Percentiles rank a stretch among this genome's conserved stretches.
These are phyloP conservation scores for Aquilaria agallochum DNA, from an alignment of 441 rosid genomes.

Conservation along the genomic window DNA sequence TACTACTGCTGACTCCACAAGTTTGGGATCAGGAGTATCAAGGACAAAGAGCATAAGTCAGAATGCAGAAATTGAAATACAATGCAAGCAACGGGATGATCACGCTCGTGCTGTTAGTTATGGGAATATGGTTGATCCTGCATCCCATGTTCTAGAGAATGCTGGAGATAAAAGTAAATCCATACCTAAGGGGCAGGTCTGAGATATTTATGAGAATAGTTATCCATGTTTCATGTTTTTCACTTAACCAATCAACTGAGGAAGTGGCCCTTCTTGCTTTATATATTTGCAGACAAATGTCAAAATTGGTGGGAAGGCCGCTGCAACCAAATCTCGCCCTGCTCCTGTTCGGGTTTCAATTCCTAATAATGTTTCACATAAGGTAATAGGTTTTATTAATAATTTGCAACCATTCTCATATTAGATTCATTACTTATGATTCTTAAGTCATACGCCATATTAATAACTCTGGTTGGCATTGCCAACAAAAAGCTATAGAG, in stretches of 20 bases:
- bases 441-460: no score
- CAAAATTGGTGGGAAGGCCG: slow-evolving; percentile 23
- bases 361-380: slow-evolving; percentile 26
- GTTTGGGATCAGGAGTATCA: slow-evolving; percentile 40
- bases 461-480: no score
- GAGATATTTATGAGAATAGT: slow-evolving; percentile 14
- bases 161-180: slow-evolving; percentile 34
- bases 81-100: slow-evolving; percentile 49
- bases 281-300: slow-evolving; percentile 33
- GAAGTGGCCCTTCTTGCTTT: slow-evolving; percentile 6
- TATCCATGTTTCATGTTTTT: slow-evolving; percentile 5
- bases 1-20: slow-evolving; percentile 43
- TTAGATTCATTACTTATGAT: no score
- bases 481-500: no score
- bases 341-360: slow-evolving; percentile 21
- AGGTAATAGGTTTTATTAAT: slow-evolving; percentile 23
- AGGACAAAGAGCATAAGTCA: slow-evolving; percentile 32
- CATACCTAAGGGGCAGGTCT: slow-evolving; percentile 54
- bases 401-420: no score
- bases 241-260: slow-evolving; percentile 5
- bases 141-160: slow-evolving; percentile 39
- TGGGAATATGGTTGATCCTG: slow-evolving; percentile 36
- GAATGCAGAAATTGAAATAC: slow-evolving; percentile 40
- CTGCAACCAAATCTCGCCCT: slow-evolving; percentile 20
- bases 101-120: slow-evolving; percentile 31